phyloP scores from a whole-genome alignment of 768 basidiomycete species.

The Heimioporus sp. region DNA sequence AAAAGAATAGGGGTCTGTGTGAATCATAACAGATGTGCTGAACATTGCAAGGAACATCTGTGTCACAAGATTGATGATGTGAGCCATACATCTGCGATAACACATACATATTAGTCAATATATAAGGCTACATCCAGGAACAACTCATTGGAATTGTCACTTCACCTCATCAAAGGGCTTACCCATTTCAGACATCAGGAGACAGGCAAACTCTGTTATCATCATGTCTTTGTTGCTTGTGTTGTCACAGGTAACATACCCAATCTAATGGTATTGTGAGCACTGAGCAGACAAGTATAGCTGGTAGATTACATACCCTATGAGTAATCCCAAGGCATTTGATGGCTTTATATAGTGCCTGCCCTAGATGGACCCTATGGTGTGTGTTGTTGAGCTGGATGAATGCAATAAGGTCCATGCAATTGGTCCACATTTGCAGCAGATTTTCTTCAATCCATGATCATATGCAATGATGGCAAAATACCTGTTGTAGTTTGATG shows the following conservation, averaged over 20 bases:
- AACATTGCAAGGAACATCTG: neutral
- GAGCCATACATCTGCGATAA: slow-evolving; percentile 3
- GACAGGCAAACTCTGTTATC: neutral
- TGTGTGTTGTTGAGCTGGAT: slow-evolving; percentile 38
- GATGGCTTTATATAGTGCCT: slow-evolving; percentile 37
- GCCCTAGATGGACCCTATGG: slow-evolving; percentile 20
- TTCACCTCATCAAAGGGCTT: neutral
- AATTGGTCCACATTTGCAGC: slow-evolving; percentile 23
- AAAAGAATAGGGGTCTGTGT: too few species aligned
- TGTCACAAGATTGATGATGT: neutral
- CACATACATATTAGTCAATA: neutral
- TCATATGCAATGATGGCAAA: slow-evolving; percentile 36
- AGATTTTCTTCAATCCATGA: slow-evolving; percentile 15
- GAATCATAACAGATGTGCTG: too few species aligned
- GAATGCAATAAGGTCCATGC: slow-evolving; percentile 36
- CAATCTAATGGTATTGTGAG: slow-evolving; percentile 22
- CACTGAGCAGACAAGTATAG: slow-evolving; percentile 10
- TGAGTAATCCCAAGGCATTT: slow-evolving; percentile 24
- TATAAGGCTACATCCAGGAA: neutral
- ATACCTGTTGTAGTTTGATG: slow-evolving; percentile 36
- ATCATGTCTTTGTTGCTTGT: slow-evolving; percentile 8
- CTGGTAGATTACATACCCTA: slow-evolving; percentile 24
- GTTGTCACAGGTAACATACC: slow-evolving; percentile 32
- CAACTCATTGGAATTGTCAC: neutral
- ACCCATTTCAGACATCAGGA: slow-evolving; percentile 13